Evolutionary conservation across 2,329 filamentous ascomycete genomes (phyloP).

Genomic region (Arthrobotrys pseudoclavata): DNA sequence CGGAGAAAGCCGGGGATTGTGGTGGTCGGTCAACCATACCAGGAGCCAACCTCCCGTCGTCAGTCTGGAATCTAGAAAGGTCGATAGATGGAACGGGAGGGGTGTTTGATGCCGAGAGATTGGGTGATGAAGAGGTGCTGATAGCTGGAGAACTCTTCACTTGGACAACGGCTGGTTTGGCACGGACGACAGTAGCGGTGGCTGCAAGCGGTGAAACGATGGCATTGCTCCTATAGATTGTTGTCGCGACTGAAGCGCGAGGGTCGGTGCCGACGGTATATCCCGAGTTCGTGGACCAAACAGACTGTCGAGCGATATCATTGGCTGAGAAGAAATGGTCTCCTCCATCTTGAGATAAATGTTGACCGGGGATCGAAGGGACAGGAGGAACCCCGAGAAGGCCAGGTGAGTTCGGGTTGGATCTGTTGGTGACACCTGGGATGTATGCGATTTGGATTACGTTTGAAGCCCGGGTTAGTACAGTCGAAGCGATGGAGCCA

Average conservation of each 20-base stretch:
- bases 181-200: slow-evolving; percentile 82
- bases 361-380: slow-evolving; percentile 80
- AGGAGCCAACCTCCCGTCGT: slow-evolving; percentile 43
- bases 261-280: slow-evolving; percentile 67
- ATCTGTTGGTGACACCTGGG: slow-evolving; percentile 93
- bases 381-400: slow-evolving; percentile 85
- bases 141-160: slow-evolving; percentile 75
- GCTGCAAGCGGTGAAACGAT: slow-evolving; percentile 83
- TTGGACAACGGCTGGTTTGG: slow-evolving; percentile 92
- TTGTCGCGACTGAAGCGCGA: slow-evolving; percentile 85
- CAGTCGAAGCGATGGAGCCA: slow-evolving; percentile 92
- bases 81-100: slow-evolving; percentile 62
- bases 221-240: slow-evolving; percentile 92
- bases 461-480: slow-evolving; percentile 95
- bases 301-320: slow-evolving; percentile 63
- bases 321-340: slow-evolving; percentile 63
- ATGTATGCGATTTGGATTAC: slow-evolving; percentile 99
- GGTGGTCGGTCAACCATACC: slow-evolving; percentile 64
- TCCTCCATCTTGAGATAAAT: slow-evolving; percentile 61
- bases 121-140: slow-evolving; percentile 73
- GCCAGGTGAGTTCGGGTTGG: slow-evolving; percentile 83
- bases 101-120: slow-evolving; percentile 68
- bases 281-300: slow-evolving; percentile 62
- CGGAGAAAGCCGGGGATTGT: slow-evolving; percentile 75
- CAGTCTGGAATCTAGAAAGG: slow-evolving; percentile 47